Percentiles rank a stretch among this genome's conserved stretches.
phyloP scores from a whole-genome alignment of 2,329 filamentous ascomycete species.

The Colletotrichum magnum region DNA sequence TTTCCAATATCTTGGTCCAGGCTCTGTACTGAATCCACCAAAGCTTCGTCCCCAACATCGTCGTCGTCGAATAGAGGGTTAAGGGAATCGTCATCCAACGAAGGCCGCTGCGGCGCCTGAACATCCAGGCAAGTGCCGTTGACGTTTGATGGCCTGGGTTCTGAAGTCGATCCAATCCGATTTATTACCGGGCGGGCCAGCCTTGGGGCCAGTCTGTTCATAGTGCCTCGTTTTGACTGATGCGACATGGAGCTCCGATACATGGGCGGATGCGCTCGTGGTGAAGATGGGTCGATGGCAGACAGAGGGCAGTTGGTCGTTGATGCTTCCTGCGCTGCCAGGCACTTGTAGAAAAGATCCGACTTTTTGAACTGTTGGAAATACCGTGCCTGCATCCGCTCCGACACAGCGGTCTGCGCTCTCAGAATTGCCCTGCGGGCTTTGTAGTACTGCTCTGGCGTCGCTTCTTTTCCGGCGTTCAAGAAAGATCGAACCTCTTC shows the following conservation, averaged over 20 bases:
- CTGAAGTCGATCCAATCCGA: constrained; percentile 63
- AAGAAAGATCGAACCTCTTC: constrained; percentile 83
- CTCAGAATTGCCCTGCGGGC: constrained; percentile 86
- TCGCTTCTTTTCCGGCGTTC: constrained; percentile 81
- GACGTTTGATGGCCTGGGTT: constrained; percentile 56
- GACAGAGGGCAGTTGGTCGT: constrained; percentile 44
- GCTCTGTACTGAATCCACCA: constrained; percentile 81
- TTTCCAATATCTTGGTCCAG: constrained; percentile 79
- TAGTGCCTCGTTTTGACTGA: constrained; percentile 60
- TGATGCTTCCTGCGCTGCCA: constrained; percentile 86
- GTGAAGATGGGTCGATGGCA: constrained; percentile 21
- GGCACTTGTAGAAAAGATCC: constrained; percentile 95
- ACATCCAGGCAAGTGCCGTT: constrained; percentile 58
- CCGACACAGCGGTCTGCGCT: constrained; percentile 85
- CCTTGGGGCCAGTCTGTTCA: constrained; percentile 60
- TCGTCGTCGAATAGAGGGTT: constrained; percentile 85
- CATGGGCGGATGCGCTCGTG: constrained; percentile 28
- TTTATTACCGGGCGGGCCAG: constrained; percentile 56
- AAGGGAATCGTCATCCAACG: constrained; percentile 74
- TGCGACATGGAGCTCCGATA: constrained; percentile 53
- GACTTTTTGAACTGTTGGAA: constrained; percentile 92
- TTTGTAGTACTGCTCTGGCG: constrained; percentile 83
- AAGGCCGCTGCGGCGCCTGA: constrained; percentile 68
- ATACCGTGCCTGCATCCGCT: constrained; percentile 85
- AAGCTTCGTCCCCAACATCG: constrained; percentile 78